These are phyloP conservation scores for Peronospora belbahrii DNA, from an alignment of 352 stramenopile genomes.

Conservation along the genomic window DNA sequence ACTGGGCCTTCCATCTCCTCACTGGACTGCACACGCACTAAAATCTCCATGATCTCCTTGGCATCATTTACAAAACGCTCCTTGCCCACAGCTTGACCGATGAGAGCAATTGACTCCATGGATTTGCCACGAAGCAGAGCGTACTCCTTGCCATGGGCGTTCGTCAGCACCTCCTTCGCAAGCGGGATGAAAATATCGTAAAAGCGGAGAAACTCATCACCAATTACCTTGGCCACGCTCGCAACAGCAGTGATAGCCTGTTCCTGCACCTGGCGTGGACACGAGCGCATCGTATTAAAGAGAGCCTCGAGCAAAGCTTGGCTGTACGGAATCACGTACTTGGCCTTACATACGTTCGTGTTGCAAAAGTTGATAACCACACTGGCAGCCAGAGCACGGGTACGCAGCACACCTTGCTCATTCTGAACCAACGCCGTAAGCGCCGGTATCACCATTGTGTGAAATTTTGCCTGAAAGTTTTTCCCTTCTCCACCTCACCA, in stretches of 20 bases:
- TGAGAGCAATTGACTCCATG: conserved; percentile 85
- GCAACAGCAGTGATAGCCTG: conserved; percentile 83
- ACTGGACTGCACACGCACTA: conserved; percentile 66
- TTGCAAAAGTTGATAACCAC: conserved; percentile 86
- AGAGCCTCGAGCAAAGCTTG: conserved; percentile 69
- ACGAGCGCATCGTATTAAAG: conserved; percentile 70
- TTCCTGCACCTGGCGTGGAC: conserved; percentile 78
- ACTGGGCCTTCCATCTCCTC: conserved; percentile 65
- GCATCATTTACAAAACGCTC: conserved; percentile 67
- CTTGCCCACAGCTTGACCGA: conserved; percentile 84
- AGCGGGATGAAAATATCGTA: conserved; percentile 86
- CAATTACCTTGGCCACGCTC: conserved; percentile 79
- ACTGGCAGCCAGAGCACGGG: conserved; percentile 63
- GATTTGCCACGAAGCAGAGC: conserved; percentile 75
- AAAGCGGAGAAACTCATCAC: conserved; percentile 65
- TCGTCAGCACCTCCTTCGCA: conserved; percentile 75
- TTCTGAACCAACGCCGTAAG: conserved; percentile 59
- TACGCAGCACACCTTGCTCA: conserved; percentile 61
- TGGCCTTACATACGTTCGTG: conserved; percentile 73
- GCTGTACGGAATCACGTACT: conserved; percentile 57
- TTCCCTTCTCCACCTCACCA: conserved; percentile 71
- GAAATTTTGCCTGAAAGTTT: conserved; percentile 86
- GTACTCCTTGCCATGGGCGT: conserved; percentile 72
- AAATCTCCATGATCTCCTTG: conserved; percentile 83
- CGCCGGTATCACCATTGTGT: conserved; percentile 51